phyloP scores from a whole-genome alignment of 1,139 yeast species.

The Geotrichum siamense region DNA sequence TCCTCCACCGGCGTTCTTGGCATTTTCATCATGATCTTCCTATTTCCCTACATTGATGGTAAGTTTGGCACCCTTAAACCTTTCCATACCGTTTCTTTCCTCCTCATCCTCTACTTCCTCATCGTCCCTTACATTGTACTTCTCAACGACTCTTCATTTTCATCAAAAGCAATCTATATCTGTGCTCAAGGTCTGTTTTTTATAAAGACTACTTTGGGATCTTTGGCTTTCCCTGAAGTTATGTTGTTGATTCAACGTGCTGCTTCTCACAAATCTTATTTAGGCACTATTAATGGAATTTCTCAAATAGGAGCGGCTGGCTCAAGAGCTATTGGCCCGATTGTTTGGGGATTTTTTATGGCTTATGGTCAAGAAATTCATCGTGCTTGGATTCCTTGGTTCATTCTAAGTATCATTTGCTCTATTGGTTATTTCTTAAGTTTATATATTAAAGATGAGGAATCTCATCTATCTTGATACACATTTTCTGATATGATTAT shows the following conservation, averaged over 20 bases:
- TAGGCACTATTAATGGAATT: conserved; percentile 33
- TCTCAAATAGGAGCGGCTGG: conserved; percentile 41
- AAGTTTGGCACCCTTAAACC: conserved; percentile 43
- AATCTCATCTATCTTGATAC: not conserved
- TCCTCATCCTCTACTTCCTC: conserved; percentile 46
- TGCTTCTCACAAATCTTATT: conserved; percentile 27
- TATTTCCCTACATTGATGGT: conserved; percentile 52
- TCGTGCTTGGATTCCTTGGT: conserved; percentile 49
- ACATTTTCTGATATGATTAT: no score
- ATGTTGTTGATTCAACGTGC: conserved; percentile 31
- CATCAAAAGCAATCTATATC: conserved; percentile 13
- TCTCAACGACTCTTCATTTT: conserved; percentile 27
- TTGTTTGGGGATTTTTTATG: conserved; percentile 52
- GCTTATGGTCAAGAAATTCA: conserved; percentile 41
- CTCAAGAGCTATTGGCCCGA: conserved; percentile 54
- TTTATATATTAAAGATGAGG: conserved; percentile 1
- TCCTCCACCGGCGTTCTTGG: conserved; percentile 54
- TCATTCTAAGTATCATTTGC: conserved; percentile 35
- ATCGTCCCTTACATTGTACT: conserved; percentile 47
- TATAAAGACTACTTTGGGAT: conserved; percentile 21
- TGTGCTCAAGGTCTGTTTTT: conserved; percentile 15
- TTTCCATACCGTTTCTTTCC: conserved; percentile 38
- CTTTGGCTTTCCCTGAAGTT: conserved; percentile 29
- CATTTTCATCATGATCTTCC: conserved; percentile 43
- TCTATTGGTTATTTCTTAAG: conserved; percentile 12